Base-by-base conservation (phyloP, 106 monocot species). In the Allium cepa region DNA sequence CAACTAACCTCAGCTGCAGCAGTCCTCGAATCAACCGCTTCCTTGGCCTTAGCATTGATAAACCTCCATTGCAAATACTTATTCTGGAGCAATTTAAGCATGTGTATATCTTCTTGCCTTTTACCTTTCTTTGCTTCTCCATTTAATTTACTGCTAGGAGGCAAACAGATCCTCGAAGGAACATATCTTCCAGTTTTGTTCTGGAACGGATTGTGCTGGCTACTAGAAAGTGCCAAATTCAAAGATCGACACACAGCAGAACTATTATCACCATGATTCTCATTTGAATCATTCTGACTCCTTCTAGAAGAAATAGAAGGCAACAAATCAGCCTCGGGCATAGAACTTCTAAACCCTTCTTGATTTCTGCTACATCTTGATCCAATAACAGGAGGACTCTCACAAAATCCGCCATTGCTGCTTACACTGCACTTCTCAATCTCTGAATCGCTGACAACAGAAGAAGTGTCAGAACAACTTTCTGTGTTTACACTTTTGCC, bases 41-140 rank as follows among this genome's bases (percentile, higher is more conserved):
- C 76, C 67, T 72, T 50, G 7, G 80, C 81, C 66, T 73, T 80
- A 2, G 88, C 86, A 73, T 97, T 97, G n/a, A 78, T 56, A 75
- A 92, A 92, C 56, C 76, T 80, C 86, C 84, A 91, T 55, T 89
- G 96, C 63, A 92, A 28, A 61, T 76, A 77, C 1, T 61, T 27
- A 65, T 87, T 89, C 11, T 88, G 56, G 17, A 92, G 76, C 56
- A 97, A 10, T 10, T 75, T 63, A 8, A 97, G 80, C 63, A 18
- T 22, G 60, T 97, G 89, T 7, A 69, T 22, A 8, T 92, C 96
- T 58, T 88, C 88, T 47, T 83, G 69, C 76, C 76, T 92, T 70
- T 59, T 88, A 26, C 64, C 77, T 71, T 78, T 88, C 71, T 67
- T 81, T 14, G 64, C 8, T 2, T 86, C 95, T 11, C 53, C 14